A percentile compares a stretch with the other conserved stretches of the same genome.
phyloP scores from a whole-genome alignment of 768 basidiomycete species.

The Chalciporus sphaerocephalus region DNA sequence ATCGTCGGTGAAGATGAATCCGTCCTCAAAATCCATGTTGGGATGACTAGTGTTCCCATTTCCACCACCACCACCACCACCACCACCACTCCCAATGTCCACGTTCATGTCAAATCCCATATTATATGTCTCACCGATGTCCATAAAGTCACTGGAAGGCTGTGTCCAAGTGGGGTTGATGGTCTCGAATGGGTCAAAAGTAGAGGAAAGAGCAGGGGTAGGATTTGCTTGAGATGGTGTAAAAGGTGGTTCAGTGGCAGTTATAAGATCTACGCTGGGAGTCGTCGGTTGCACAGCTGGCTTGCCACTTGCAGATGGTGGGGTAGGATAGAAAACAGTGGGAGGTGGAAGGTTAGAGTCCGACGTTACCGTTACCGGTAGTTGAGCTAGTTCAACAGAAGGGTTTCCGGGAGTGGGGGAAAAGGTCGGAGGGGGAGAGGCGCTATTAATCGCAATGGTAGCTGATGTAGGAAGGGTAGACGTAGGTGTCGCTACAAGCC shows the following conservation, averaged over 20 bases:
- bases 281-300: slow-evolving; percentile 3
- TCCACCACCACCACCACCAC: slow-evolving; percentile 24
- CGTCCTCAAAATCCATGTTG: slow-evolving; percentile 52
- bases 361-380: slow-evolving; percentile 9
- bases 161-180: slow-evolving; percentile 41
- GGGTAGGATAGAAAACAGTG: slow-evolving; percentile 56
- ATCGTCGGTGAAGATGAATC: slow-evolving; percentile 67
- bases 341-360: slow-evolving; percentile 24
- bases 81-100: slow-evolving; percentile 32
- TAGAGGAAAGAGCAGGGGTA: slow-evolving; percentile 20
- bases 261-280: slow-evolving; percentile 21
- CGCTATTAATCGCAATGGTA: slow-evolving; percentile 6
- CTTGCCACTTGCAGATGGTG: slow-evolving; percentile 44
- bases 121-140: slow-evolving; percentile 34
- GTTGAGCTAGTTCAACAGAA: slow-evolving; percentile 10
- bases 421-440: slow-evolving; percentile 12
- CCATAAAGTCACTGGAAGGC: slow-evolving; percentile 34
- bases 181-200: slow-evolving; percentile 44
- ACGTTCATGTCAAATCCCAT: slow-evolving; percentile 49
- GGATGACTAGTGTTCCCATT: slow-evolving; percentile 22
- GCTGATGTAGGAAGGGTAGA: slow-evolving; percentile 8
- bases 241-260: slow-evolving; percentile 13
- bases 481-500: slow-evolving; percentile 20
- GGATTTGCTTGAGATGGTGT: slow-evolving; percentile 14
- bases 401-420: slow-evolving; percentile 12